Percentiles rank a stretch among this genome's conserved stretches.
These are phyloP conservation scores for Lagenidium sp. DNA, from an alignment of 352 stramenopile species.

Conservation along the genomic window DNA sequence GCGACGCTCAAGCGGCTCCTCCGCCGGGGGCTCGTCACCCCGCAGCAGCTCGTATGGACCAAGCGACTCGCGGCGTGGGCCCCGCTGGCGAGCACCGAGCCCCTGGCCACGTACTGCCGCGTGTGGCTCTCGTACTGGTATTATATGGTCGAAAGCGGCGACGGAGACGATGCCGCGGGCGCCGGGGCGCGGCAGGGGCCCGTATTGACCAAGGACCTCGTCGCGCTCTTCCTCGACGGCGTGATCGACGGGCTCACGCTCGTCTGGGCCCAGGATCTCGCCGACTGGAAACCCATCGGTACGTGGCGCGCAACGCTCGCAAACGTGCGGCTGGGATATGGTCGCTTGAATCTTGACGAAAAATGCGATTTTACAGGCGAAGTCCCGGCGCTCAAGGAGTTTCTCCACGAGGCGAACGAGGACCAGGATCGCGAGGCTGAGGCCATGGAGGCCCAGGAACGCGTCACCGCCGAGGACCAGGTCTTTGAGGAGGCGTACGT, in stretches of 20 bases:
- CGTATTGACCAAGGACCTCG: conserved; percentile 18
- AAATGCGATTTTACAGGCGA: conserved; percentile 7
- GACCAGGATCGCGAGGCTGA: conserved; percentile 17
- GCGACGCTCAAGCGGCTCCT: conserved; percentile 60
- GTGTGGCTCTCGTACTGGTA: conserved; percentile 45
- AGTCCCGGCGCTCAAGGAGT: conserved; percentile 20
- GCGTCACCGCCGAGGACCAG: conserved; percentile 8
- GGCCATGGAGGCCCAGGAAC: conserved; percentile 6
- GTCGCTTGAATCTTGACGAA: background rate
- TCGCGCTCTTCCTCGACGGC: conserved; percentile 22
- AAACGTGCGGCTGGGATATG: no score
- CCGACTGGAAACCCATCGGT: conserved; percentile 21
- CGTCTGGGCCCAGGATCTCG: conserved; percentile 22
- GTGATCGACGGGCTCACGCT: conserved; percentile 27
- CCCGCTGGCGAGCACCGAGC: conserved; percentile 27
- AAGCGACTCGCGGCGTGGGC: conserved; percentile 48
- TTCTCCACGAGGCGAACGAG: conserved; percentile 25
- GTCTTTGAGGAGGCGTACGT: conserved; percentile 16
- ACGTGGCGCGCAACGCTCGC: no score
- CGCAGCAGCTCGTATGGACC: conserved; percentile 67
- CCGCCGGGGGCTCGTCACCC: conserved; percentile 42
- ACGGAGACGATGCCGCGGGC: no score
- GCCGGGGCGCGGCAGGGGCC: conserved; percentile 5
- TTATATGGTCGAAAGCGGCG: conserved; percentile 12
- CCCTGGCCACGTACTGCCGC: conserved; percentile 39